These are phyloP conservation scores for Chenopodium berlandieri DNA, from an alignment of 148 eudicot species.

Conservation along the genomic window DNA sequence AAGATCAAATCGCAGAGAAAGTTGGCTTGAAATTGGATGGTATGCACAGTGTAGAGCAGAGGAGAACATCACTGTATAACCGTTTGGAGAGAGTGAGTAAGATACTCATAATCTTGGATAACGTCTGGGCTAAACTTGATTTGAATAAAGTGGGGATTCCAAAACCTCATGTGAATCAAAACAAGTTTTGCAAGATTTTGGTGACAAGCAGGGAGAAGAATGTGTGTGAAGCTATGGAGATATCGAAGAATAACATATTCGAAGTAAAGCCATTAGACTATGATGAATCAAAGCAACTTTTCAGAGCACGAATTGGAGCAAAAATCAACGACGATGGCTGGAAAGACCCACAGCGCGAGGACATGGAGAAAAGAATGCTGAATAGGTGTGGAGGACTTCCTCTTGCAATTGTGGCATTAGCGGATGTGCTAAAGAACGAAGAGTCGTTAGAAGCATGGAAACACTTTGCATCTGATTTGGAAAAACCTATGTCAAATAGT, in stretches of 20 bases:
- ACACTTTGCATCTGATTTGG: constrained; percentile 12
- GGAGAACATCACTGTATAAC: background rate
- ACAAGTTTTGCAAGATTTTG: background rate
- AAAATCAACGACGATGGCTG: background rate
- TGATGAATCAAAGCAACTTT: constrained; percentile 3
- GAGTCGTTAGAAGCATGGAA: background rate
- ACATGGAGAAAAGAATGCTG: background rate
- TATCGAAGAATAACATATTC: background rate
- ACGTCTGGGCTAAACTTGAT: constrained; percentile 13
- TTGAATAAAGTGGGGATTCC: constrained; percentile 12
- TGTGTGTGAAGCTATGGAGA: constrained; percentile 13
- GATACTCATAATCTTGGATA: constrained; percentile 22
- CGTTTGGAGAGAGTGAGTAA: too few relatives aligned
- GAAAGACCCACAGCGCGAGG: background rate
- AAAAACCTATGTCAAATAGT: background rate
- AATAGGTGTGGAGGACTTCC: constrained; percentile 19
- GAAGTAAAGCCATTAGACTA: background rate
- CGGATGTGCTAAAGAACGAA: constrained; percentile 4
- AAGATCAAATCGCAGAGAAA: constrained; percentile 15
- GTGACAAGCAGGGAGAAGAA: constrained; percentile 5
- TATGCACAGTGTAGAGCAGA: background rate
- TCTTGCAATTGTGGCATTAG: constrained; percentile 14
- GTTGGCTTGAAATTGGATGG: background rate
- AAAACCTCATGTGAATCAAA: background rate
- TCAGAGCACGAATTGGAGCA: background rate